These are phyloP conservation scores for Cladosporium sp. DNA, from an alignment of 2,329 filamentous ascomycete species.

Conservation along the genomic window DNA sequence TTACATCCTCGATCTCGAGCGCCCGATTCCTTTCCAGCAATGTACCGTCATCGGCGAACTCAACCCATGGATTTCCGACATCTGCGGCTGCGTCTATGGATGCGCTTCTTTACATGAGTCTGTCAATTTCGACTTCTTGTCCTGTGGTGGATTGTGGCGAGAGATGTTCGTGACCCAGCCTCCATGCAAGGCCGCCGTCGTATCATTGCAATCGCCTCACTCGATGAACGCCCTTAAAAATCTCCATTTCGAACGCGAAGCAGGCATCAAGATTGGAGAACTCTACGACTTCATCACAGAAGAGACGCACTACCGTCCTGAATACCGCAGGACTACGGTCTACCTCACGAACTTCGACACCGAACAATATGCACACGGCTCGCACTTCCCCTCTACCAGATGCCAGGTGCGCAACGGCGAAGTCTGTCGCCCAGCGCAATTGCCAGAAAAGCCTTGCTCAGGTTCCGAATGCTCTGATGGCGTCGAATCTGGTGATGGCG, in stretches of 20 bases:
- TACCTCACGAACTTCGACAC: not conserved
- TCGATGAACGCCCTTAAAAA: too few relatives aligned
- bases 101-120: not conserved
- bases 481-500: not conserved
- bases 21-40: not conserved
- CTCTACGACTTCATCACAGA: not conserved
- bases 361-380: not conserved
- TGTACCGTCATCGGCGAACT: not conserved
- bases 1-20: not conserved
- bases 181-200: not conserved
- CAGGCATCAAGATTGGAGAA: not conserved
- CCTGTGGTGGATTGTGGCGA: not conserved
- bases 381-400: not conserved
- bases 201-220: not conserved
- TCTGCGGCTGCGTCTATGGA: not conserved
- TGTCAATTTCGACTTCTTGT: not conserved
- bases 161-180: not conserved
- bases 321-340: not conserved
- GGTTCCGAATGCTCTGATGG: not conserved
- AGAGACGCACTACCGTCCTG: not conserved
- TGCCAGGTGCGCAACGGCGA: not conserved
- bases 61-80: not conserved
- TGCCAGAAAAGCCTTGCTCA: not conserved
- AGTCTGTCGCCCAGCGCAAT: not conserved
- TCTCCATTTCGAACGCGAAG: not conserved